These are phyloP conservation scores for Stagonosporopsis tanaceti DNA, from an alignment of 2,329 filamentous ascomycete species.

Conservation along the genomic window DNA sequence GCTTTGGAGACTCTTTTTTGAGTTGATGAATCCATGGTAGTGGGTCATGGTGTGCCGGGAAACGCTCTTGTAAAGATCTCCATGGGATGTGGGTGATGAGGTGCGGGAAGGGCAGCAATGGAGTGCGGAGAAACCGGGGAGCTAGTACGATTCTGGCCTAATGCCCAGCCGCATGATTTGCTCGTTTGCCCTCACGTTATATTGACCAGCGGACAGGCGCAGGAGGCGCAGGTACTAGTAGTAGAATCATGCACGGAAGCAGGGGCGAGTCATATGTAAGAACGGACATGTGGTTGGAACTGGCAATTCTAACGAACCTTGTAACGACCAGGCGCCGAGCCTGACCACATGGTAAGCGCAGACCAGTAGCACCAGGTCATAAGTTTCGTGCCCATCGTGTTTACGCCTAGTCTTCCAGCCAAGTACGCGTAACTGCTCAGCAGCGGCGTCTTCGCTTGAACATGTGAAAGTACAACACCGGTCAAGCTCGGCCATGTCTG, in stretches of 20 bases:
- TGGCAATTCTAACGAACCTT: slow-evolving; percentile 21
- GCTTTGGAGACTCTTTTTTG: slow-evolving; percentile 50
- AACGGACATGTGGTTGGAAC: slow-evolving; percentile 14
- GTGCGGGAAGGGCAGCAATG: slow-evolving; percentile 19
- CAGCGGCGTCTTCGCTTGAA: not conserved
- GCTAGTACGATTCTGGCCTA: slow-evolving; percentile 15
- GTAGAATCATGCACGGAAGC: slow-evolving; percentile 20
- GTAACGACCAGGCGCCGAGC: slow-evolving; percentile 9
- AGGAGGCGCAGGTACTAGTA: slow-evolving; percentile 22
- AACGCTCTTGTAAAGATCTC: slow-evolving; percentile 14
- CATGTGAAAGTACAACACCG: slow-evolving; percentile 8
- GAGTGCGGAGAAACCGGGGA: slow-evolving; percentile 23
- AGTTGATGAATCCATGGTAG: slow-evolving; percentile 35
- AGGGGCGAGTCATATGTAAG: slow-evolving; percentile 14
- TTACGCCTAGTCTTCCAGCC: not conserved
- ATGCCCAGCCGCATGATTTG: slow-evolving; percentile 7
- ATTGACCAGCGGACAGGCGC: slow-evolving; percentile 12
- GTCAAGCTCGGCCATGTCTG: slow-evolving; percentile 6
- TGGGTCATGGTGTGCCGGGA: slow-evolving; percentile 29
- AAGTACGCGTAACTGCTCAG: not conserved
- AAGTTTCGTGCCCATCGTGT: slow-evolving; percentile 4
- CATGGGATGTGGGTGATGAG: slow-evolving; percentile 17
- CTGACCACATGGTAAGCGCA: slow-evolving; percentile 1
- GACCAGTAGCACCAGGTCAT: slow-evolving; percentile 2
- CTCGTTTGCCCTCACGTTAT: slow-evolving; percentile 5